Evolutionary conservation across 1,284 basidiomycete species (phyloP).

Genomic region (Ustilago shanxiensis): DNA sequence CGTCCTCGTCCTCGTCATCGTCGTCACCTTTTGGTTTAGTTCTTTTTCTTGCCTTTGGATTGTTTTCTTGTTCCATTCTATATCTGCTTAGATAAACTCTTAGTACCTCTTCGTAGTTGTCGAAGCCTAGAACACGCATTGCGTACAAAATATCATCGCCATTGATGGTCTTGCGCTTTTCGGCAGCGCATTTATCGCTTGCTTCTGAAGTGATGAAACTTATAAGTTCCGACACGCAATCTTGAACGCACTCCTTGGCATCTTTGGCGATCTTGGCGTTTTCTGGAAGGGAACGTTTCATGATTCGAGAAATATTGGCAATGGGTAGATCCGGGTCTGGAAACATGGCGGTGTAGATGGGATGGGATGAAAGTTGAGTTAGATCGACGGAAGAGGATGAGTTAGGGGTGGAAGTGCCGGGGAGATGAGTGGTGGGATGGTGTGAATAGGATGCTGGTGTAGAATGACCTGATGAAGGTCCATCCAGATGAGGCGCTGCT

Average conservation of each 20-base stretch:
- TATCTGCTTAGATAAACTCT: conserved; percentile 87
- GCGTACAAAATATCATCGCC: conserved; percentile 88
- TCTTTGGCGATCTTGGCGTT: conserved; percentile 97
- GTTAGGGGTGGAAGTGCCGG: conserved; percentile 23
- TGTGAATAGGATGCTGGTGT: conserved; percentile 21
- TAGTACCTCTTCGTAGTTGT: conserved; percentile 90
- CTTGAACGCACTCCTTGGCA: conserved; percentile 95
- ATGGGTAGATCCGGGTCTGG: conserved; percentile 73
- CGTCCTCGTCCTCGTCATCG: background rate
- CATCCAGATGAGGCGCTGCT: background rate
- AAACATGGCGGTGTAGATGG: conserved; percentile 42
- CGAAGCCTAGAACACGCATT: conserved; percentile 89
- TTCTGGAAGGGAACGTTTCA: conserved; percentile 88
- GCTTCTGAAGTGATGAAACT: conserved; percentile 93
- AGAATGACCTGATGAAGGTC: conserved; percentile 5
- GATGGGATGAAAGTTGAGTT: conserved; percentile 26
- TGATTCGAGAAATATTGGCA: conserved; percentile 93
- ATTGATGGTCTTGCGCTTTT: conserved; percentile 88
- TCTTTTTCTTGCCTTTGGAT: conserved; percentile 28
- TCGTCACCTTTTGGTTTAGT: background rate
- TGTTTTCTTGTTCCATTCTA: conserved; percentile 43
- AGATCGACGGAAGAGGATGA: conserved; percentile 28
- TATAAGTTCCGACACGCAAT: conserved; percentile 96
- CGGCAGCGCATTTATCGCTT: conserved; percentile 85
- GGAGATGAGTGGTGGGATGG: background rate